phyloP scores from a whole-genome alignment of 768 basidiomycete genomes.

The Glaciozyma martinii region DNA sequence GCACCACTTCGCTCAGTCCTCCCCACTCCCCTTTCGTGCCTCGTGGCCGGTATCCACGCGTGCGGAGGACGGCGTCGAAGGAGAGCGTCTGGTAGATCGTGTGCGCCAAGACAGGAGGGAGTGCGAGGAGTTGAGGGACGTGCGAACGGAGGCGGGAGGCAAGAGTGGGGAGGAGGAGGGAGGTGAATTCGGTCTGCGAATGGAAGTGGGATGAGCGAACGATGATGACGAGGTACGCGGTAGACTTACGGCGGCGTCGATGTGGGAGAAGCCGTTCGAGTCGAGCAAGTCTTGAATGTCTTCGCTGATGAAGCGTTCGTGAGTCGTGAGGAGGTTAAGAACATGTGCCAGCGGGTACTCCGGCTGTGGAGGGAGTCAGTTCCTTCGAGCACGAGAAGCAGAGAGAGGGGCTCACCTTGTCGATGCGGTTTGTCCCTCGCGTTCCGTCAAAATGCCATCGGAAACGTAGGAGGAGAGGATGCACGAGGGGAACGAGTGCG shows the following conservation, averaged over 20 bases:
- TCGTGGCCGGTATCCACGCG: constrained; percentile 56
- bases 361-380: constrained; percentile 49
- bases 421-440: constrained; percentile 77
- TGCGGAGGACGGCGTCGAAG: constrained; percentile 70
- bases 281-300: constrained; percentile 63
- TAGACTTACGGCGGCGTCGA: constrained; percentile 58
- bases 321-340: constrained; percentile 76
- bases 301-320: constrained; percentile 66
- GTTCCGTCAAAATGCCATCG: constrained; percentile 88
- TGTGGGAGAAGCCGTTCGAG: constrained; percentile 52
- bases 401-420: constrained; percentile 56
- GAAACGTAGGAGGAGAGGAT: constrained; percentile 76
- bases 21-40: constrained; percentile 47
- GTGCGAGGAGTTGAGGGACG: constrained; percentile 60
- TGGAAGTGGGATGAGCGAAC: background rate
- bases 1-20: constrained; percentile 70
- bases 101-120: constrained; percentile 74
- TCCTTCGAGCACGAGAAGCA: background rate
- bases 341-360: constrained; percentile 96
- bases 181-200: constrained; percentile 68
- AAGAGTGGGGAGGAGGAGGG: constrained; percentile 66
- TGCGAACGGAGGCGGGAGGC: constrained; percentile 65
- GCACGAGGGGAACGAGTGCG: constrained; percentile 71
- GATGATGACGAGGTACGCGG: background rate
- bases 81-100: constrained; percentile 85